Base-by-base conservation (phyloP, 108 stramenopile species). In the Epithemia pelagica region DNA sequence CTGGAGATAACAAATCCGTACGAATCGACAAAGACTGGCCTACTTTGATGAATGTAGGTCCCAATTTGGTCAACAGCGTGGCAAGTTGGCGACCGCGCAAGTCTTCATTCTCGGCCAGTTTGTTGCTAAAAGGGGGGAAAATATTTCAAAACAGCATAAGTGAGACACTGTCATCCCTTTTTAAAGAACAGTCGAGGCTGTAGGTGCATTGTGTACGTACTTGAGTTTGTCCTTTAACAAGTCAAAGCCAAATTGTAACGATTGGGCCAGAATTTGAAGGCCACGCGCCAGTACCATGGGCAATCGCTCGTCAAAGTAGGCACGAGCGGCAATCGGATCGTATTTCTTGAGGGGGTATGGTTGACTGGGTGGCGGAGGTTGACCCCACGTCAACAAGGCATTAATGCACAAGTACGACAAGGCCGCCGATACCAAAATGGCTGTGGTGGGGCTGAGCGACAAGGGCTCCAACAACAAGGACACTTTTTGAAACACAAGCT, bases 21-120 rank as follows among this genome's bases (percentile, higher is more conserved):
- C 97, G 86, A 33, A 95, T 96, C 0, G 90, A 91, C 18, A 98
- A 75, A 3, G 91, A 88, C 75, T 98, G 97, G n/a, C 97, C 97
- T 57, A 98, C 76, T 72, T 93, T 94, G 77, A 91, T 90, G 73
- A 90, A 95, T 27, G 84, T 86, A 0, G 90, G 90, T 32, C 94
- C 94, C 54, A 95, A 66, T 53, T 71, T 74, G 7, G 86, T 82
- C 55, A 95, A 65, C 20, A 92, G 66, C 15, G 67, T 64, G 24
- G 83, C 74, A 55, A 95, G 67, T 78, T 91, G 82, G 62, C 68
- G 61, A 24, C 85, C 94, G 0, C 94, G 78, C 30, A 68, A 32
- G 2, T 84, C 79, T 15, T 81, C 67, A 71, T 89, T 89, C 3
- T 65, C 58, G 24, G 76, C 72, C 55, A 83, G 60, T 25, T 79